phyloP scores from a whole-genome alignment of 768 basidiomycete species.

The Neoboletus magnificus region DNA sequence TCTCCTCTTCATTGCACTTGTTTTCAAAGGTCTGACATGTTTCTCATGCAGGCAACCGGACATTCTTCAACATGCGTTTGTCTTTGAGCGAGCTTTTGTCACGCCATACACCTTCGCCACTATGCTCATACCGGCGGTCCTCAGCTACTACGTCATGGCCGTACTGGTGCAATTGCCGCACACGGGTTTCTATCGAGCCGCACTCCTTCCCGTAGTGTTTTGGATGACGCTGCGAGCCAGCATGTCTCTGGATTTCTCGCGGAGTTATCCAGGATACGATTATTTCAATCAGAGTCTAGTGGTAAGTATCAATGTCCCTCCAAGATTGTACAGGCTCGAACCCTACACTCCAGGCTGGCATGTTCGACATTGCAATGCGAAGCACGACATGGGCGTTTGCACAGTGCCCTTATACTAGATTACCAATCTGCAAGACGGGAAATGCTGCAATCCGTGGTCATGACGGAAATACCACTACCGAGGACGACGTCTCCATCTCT shows the following conservation, averaged over 20 bases:
- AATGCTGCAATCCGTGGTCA: neutral
- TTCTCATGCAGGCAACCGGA: slow-evolving; percentile 2
- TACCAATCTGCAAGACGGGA: slow-evolving; percentile 1
- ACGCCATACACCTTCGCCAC: slow-evolving; percentile 31
- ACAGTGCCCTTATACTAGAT: slow-evolving; percentile 10
- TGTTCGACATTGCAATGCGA: slow-evolving; percentile 28
- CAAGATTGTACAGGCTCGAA: neutral
- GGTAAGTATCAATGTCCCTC: slow-evolving; percentile 7
- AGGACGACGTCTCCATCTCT: slow-evolving; percentile 1
- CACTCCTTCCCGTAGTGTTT: slow-evolving; percentile 48
- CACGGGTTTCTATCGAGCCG: slow-evolving; percentile 42
- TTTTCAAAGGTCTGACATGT: neutral
- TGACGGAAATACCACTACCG: neutral
- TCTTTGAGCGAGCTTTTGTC: slow-evolving; percentile 11
- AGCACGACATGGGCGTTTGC: slow-evolving; percentile 21
- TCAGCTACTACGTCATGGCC: slow-evolving; percentile 50
- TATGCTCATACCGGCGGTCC: slow-evolving; percentile 39
- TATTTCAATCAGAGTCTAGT: slow-evolving; percentile 21
- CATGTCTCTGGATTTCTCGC: slow-evolving; percentile 23
- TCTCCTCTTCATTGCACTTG: neutral
- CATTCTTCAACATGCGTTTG: slow-evolving; percentile 8
- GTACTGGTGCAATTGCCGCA: slow-evolving; percentile 48
- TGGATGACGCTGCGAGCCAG: slow-evolving; percentile 42
- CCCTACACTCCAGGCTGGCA: slow-evolving; percentile 12
- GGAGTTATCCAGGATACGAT: slow-evolving; percentile 6